Evolutionary conservation across 768 basidiomycete species (phyloP), one percentile per base, ranked within the genome.

Genomic region (Leucogyrophana mollusca): DNA sequence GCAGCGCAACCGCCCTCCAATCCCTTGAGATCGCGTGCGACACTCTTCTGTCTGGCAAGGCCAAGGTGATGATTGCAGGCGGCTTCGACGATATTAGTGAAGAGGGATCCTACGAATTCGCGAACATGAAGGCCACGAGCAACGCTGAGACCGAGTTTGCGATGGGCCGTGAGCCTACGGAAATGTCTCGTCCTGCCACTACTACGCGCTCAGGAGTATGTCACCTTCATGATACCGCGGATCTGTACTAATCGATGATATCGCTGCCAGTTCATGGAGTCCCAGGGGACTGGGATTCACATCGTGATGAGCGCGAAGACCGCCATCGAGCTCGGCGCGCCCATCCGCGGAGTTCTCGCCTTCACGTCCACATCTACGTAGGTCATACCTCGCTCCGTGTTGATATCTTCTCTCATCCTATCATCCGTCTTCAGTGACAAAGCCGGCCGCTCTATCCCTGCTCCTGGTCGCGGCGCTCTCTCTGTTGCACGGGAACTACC

Each of bases 111-210:
- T 97, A 85, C 66, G 95, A 99, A 67, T 99, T 99, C 68, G 96
- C 94, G 40, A 97, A 98, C 75, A 99, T 99, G 96, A 96, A 97
- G 70, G 96, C 96, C 1, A 99, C 96, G 4, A 92, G 89, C 70
- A 97, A 95, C 60, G 87, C 94, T 1, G 91, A 94, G 67, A 91
- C 91, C 23, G 96, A 99, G 67, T 90, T 97, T 60, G 95, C 94
- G 3, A 96, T 96, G 89, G 96, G 96, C 51, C 94, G 96, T 56
- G 96, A 99, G 68, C 94, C 96, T 5, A 93, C 90, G 32, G 96
- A 99, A 68, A 94, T 98, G 89, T 99, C 96, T 37, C 87, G 96
- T 47, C 96, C 96, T 13, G 88, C 95, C 9, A 97, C 95, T 1
- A 90, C 87, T 9, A 98, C 95, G 54, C 91, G 96, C 63, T 80